Conservation (phyloP, 2,329 filamentous ascomycete genomes). For the Xylaria sp. region DNA sequence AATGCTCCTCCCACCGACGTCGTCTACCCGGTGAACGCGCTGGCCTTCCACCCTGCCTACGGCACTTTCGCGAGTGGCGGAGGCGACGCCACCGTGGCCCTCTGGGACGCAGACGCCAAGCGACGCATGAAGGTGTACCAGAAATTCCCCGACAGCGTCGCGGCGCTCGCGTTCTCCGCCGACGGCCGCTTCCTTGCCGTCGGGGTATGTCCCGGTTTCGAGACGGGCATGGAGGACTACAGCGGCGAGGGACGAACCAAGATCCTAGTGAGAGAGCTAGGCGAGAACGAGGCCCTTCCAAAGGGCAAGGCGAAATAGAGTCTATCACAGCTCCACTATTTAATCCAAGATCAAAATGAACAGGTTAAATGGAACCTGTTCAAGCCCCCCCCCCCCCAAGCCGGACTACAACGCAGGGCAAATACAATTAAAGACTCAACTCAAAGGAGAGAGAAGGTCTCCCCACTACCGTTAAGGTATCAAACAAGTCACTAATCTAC, state of each 20-base stretch:
- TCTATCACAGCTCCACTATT: neutral
- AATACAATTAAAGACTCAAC: neutral
- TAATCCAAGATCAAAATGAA: neutral
- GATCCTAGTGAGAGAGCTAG: slow-evolving; percentile 84
- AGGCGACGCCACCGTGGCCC: slow-evolving; percentile 88
- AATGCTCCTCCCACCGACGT: slow-evolving; percentile 72
- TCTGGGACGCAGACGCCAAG: slow-evolving; percentile 95
- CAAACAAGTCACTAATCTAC: neutral
- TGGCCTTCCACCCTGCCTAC: slow-evolving; percentile 84
- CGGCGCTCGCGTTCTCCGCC: slow-evolving; percentile 78
- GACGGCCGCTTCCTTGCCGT: slow-evolving; percentile 84
- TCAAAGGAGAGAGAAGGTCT: neutral
- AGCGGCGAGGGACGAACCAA: slow-evolving; percentile 77
- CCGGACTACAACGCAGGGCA: neutral
- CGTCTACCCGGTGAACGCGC: slow-evolving; percentile 90
- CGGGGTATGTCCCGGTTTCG: slow-evolving; percentile 86
- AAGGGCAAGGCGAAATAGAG: slow-evolving; percentile 74
- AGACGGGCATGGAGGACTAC: slow-evolving; percentile 85
- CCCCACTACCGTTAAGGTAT: neutral
- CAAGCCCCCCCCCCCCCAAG: neutral
- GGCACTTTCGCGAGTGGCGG: slow-evolving; percentile 91
- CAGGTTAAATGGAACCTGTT: too few species aligned
- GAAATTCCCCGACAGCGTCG: slow-evolving; percentile 81
- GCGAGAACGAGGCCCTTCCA: slow-evolving; percentile 87
- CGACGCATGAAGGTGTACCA: slow-evolving; percentile 90